phyloP scores from a whole-genome alignment of 2,329 filamentous ascomycete species.

The Septoria linicola region DNA sequence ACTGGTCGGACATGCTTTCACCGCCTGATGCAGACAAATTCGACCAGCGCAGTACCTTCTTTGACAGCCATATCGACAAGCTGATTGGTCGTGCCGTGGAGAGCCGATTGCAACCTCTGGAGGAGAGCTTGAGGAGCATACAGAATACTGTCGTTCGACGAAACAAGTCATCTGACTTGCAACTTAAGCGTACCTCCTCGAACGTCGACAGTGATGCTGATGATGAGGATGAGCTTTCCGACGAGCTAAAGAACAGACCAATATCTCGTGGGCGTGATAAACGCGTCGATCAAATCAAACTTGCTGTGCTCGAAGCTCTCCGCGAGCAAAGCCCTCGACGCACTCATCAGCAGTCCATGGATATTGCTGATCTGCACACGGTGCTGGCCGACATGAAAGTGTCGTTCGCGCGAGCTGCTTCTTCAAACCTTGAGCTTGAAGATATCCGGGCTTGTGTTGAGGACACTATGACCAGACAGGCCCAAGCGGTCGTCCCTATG shows the following conservation, averaged over 20 bases:
- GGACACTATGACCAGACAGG: slow-evolving; percentile 36
- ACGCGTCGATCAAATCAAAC: slow-evolving; percentile 74
- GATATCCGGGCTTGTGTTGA: slow-evolving; percentile 42
- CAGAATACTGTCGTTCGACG: slow-evolving; percentile 52
- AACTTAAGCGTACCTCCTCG: slow-evolving; percentile 42
- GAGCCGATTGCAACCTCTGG: slow-evolving; percentile 74
- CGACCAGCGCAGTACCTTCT: slow-evolving; percentile 77
- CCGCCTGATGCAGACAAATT: slow-evolving; percentile 82
- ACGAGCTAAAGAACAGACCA: slow-evolving; percentile 64
- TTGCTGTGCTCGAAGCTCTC: slow-evolving; percentile 62
- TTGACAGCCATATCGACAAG: slow-evolving; percentile 85
- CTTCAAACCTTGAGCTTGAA: slow-evolving; percentile 46
- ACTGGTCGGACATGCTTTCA: slow-evolving; percentile 87
- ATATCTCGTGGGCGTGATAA: slow-evolving; percentile 76
- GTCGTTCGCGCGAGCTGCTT: slow-evolving; percentile 48
- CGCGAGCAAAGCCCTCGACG: slow-evolving; percentile 36
- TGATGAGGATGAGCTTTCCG: slow-evolving; percentile 69
- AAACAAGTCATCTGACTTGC: slow-evolving; percentile 57
- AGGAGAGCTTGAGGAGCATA: slow-evolving; percentile 74
- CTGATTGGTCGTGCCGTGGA: slow-evolving; percentile 77
- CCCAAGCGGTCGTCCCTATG: slow-evolving; percentile 31
- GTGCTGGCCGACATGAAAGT: slow-evolving; percentile 50
- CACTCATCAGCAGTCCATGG: slow-evolving; percentile 30
- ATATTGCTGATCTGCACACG: slow-evolving; percentile 46
- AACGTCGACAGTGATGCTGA: slow-evolving; percentile 83